These are phyloP conservation scores for Phytophthora citricola DNA, from an alignment of 352 stramenopile species.

Conservation along the genomic window DNA sequence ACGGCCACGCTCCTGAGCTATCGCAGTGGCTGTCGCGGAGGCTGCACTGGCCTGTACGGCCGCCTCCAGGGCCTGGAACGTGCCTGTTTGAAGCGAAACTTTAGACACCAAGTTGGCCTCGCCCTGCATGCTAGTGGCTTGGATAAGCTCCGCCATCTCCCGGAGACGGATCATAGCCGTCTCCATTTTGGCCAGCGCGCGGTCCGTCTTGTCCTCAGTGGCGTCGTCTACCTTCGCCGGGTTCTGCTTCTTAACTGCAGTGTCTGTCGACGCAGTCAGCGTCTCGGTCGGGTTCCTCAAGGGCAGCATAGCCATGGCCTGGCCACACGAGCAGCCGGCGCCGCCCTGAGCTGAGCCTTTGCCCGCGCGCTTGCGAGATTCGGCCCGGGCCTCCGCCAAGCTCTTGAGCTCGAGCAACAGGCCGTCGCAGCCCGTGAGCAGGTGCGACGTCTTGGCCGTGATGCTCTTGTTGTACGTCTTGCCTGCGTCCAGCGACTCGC, in stretches of 20 bases:
- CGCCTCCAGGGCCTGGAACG: slow-evolving; percentile 62
- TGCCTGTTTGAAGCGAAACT: slow-evolving; percentile 63
- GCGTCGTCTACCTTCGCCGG: slow-evolving; percentile 52
- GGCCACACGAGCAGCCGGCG: slow-evolving; percentile 58
- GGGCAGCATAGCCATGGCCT: slow-evolving; percentile 72
- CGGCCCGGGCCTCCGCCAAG: slow-evolving; percentile 61
- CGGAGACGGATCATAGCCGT: slow-evolving; percentile 70
- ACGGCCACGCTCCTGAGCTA: slow-evolving; percentile 74
- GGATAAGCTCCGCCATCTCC: slow-evolving; percentile 82
- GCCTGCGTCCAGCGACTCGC: slow-evolving; percentile 73
- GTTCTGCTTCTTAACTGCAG: slow-evolving; percentile 12
- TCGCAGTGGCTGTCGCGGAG: slow-evolving; percentile 66
- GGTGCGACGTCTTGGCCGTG: slow-evolving; percentile 79
- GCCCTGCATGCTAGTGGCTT: slow-evolving; percentile 86
- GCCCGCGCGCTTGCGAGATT: slow-evolving; percentile 49
- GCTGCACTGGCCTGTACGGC: slow-evolving; percentile 73
- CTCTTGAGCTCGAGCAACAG: slow-evolving; percentile 82
- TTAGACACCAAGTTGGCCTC: slow-evolving; percentile 84
- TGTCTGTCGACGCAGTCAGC: slow-evolving; percentile 16
- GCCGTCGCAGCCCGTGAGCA: slow-evolving; percentile 79
- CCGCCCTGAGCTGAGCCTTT: slow-evolving; percentile 41
- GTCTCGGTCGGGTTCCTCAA: slow-evolving; percentile 32
- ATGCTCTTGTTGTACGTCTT: slow-evolving; percentile 91
- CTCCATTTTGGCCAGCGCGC: slow-evolving; percentile 78
- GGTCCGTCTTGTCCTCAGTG: slow-evolving; percentile 83